Percentiles rank a stretch among this genome's conserved stretches.
Conservation (phyloP, 2,329 filamentous ascomycete genomes). For the Colletotrichum sp. region DNA sequence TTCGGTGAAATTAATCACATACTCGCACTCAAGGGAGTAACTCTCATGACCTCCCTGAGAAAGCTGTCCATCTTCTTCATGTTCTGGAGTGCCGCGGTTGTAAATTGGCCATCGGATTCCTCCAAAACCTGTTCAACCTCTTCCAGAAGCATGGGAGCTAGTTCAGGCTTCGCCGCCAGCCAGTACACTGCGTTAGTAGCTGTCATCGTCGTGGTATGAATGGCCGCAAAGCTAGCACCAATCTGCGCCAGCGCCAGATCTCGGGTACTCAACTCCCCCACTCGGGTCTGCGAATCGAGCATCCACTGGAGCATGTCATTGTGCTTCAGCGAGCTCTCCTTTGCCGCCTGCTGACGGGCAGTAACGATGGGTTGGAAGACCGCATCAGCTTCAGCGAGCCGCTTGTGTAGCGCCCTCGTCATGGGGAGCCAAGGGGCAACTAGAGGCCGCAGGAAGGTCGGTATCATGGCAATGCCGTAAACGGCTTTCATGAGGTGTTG, state of each 20-base stretch:
- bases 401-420: not conserved
- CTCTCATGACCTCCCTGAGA: slow-evolving; percentile 37
- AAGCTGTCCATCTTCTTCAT: slow-evolving; percentile 45
- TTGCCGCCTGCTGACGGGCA: not conserved
- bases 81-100: slow-evolving; percentile 36
- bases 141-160: slow-evolving; percentile 53
- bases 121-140: slow-evolving; percentile 48
- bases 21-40: slow-evolving; percentile 43
- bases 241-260: slow-evolving; percentile 47
- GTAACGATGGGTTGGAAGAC: not conserved
- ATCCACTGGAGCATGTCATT: slow-evolving; percentile 48
- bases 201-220: slow-evolving; percentile 53
- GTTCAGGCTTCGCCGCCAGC: slow-evolving; percentile 53
- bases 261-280: slow-evolving; percentile 31
- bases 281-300: slow-evolving; percentile 39
- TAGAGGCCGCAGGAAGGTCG: not conserved
- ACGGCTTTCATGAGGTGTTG: not conserved
- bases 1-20: not conserved
- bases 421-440: not conserved
- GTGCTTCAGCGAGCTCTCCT: not conserved
- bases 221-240: slow-evolving; percentile 50
- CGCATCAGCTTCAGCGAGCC: not conserved
- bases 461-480: not conserved
- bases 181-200: slow-evolving; percentile 49
- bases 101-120: slow-evolving; percentile 33